Evolutionary conservation across 805 yeast species (phyloP), one percentile per base, ranked within the genome.

Genomic region (Hanseniaspora taiwanica): DNA sequence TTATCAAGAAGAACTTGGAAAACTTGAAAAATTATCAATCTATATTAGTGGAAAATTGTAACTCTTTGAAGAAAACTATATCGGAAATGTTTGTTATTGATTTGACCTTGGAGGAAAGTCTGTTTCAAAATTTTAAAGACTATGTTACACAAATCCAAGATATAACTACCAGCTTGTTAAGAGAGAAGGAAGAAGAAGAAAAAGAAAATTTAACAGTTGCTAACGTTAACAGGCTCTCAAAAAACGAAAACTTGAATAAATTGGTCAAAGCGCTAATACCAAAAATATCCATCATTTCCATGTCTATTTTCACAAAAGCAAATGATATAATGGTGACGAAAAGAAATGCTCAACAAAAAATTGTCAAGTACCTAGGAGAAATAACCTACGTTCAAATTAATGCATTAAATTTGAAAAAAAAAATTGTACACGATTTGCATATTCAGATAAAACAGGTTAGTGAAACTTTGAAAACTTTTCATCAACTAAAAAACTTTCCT

Each of bases 401-500:
- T 49, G 19, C 41, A 60, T 12, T 56, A 60, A 10, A 46, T 53
- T 33, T 40, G 3, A 27, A 34, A 21, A 36, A 36, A 18, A 21
- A 17, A 19, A 14, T 40, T 2, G 33, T 27, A 7, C 16, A 19
- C 16, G 42, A 40, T 32, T 40, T 31, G 10, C 24, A 24, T 4
- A 27, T 31, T 4, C 32, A 37, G 18, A 12, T 37, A 21, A n/a
- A 20, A 6, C 13, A 29, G 4, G 33, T 29, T 14, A 10, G 2
- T 52, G 46, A 40, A 43, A 49, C 1, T 27, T 40, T 12, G 39
- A 50, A 19, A 49, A 32, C 18, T 33, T 12, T 37, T 3, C 21
- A 69, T 3, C 56, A 56, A 25, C 73, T 79, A 1, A 65, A 73
- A 12, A 91, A 82, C 53, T 52, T 82, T 21, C 94, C 94, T 0